Evolutionary conservation across 768 basidiomycete species (phyloP).

Genomic region (Grammothele lineata): DNA sequence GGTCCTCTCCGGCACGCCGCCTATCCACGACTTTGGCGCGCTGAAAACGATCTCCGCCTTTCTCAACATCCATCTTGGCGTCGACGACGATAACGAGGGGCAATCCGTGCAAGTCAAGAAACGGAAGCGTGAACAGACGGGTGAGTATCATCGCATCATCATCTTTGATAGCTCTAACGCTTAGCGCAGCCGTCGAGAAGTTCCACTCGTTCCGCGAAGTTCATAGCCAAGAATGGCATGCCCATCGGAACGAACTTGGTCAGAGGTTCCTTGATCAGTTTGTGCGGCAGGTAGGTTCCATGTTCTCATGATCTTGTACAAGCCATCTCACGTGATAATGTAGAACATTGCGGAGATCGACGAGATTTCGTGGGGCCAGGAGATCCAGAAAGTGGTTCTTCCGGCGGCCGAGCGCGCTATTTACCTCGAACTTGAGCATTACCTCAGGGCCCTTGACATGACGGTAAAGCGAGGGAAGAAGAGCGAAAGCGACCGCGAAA

Average conservation of each 20-base stretch:
- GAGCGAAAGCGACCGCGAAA: slow-evolving; percentile 77
- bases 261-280: slow-evolving; percentile 79
- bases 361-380: slow-evolving; percentile 78
- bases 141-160: slow-evolving; percentile 33
- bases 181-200: slow-evolving; percentile 67
- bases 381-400: slow-evolving; percentile 61
- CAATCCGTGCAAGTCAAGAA: slow-evolving; percentile 73
- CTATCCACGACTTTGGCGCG: slow-evolving; percentile 85
- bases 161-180: slow-evolving; percentile 5
- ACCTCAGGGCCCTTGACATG: slow-evolving; percentile 89
- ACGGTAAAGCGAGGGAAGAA: slow-evolving; percentile 62
- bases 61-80: slow-evolving; percentile 85
- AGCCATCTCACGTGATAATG: slow-evolving; percentile 4
- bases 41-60: slow-evolving; percentile 90
- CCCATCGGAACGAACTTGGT: slow-evolving; percentile 76
- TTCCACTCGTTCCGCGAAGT: slow-evolving; percentile 98
- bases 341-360: slow-evolving; percentile 96
- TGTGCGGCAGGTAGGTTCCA: slow-evolving; percentile 68
- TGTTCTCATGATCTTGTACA: neutral
- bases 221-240: slow-evolving; percentile 89
- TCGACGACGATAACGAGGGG: slow-evolving; percentile 79
- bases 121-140: slow-evolving; percentile 79
- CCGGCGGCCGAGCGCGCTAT: slow-evolving; percentile 94
- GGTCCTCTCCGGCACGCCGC: slow-evolving; percentile 97
- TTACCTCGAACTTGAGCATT: slow-evolving; percentile 92